Conservation (phyloP, 2,329 filamentous ascomycete genomes). For the Chrysosporium keratinophilum region DNA sequence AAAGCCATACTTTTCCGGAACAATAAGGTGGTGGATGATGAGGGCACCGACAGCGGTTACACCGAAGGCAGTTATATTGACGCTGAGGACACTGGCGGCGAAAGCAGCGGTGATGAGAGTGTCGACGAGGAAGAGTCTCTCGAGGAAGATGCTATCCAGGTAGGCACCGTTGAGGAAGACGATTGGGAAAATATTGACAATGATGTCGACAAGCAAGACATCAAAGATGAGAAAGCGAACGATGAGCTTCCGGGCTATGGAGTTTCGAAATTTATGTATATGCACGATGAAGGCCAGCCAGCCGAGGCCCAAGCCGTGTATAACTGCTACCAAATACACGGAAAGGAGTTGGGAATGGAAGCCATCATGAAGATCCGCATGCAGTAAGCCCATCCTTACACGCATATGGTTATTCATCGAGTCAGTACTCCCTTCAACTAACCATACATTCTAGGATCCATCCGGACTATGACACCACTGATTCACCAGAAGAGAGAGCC, state of each 20-base stretch:
- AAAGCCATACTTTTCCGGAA: neutral
- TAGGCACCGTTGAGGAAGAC: too few species aligned
- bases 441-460: neutral
- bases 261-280: neutral
- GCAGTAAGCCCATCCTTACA: constrained; percentile 5
- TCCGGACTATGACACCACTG: neutral
- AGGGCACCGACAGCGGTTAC: too few species aligned
- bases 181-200: too few species aligned
- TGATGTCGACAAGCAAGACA: too few species aligned
- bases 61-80: too few species aligned
- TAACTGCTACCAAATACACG: constrained; percentile 7
- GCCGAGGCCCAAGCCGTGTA: constrained; percentile 11
- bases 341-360: constrained; percentile 4
- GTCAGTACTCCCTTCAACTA: neutral
- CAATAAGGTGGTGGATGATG: too few species aligned
- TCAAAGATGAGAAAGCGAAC: neutral
- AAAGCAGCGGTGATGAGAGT: too few species aligned
- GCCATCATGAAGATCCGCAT: constrained; percentile 13
- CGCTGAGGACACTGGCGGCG: too few species aligned
- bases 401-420: neutral
- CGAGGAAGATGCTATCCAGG: too few species aligned
- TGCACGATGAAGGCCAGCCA: neutral
- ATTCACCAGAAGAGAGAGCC: neutral
- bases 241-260: neutral
- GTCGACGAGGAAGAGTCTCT: too few species aligned